These are phyloP conservation scores for Annulohypoxylon maeteangense DNA, from an alignment of 495 filamentous ascomycete genomes.

Conservation along the genomic window DNA sequence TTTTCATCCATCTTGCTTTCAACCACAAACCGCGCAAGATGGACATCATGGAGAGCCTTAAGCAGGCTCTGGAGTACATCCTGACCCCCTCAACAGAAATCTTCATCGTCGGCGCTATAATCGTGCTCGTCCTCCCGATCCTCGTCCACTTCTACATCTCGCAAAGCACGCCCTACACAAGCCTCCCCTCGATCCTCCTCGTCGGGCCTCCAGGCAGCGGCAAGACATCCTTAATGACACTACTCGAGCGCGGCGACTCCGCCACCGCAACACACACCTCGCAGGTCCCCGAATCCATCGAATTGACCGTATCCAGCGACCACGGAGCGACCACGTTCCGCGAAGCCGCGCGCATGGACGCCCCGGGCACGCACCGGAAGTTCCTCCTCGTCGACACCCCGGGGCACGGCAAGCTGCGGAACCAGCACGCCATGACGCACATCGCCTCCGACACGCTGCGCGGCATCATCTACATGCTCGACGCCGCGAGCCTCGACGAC, in stretches of 20 bases:
- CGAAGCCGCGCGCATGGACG: constrained; percentile 58
- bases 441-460: constrained; percentile 57
- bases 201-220: constrained; percentile 85
- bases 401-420: constrained; percentile 92
- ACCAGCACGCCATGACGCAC: constrained; percentile 60
- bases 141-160: constrained; percentile 83
- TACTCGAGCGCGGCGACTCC: constrained; percentile 60
- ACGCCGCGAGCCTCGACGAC: constrained; percentile 76
- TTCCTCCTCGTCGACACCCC: constrained; percentile 90
- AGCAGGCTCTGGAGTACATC: constrained; percentile 53
- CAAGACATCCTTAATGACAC: constrained; percentile 88
- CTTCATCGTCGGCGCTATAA: constrained; percentile 71
- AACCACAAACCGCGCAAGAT: neutral
- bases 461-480: constrained; percentile 81
- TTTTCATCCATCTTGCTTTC: neutral
- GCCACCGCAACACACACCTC: constrained; percentile 79
- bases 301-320: constrained; percentile 74
- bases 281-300: constrained; percentile 76
- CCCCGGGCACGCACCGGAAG: constrained; percentile 63
- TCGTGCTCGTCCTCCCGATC: constrained; percentile 78
- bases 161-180: constrained; percentile 68
- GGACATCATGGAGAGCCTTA: constrained; percentile 39
- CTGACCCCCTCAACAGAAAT: constrained; percentile 64
- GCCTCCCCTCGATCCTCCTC: constrained; percentile 83
- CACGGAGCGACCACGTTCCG: constrained; percentile 70